Percentiles rank a stretch among this genome's conserved stretches.
Conservation (phyloP, 2,329 filamentous ascomycete genomes). For the Teratosphaeria gauchensis region DNA sequence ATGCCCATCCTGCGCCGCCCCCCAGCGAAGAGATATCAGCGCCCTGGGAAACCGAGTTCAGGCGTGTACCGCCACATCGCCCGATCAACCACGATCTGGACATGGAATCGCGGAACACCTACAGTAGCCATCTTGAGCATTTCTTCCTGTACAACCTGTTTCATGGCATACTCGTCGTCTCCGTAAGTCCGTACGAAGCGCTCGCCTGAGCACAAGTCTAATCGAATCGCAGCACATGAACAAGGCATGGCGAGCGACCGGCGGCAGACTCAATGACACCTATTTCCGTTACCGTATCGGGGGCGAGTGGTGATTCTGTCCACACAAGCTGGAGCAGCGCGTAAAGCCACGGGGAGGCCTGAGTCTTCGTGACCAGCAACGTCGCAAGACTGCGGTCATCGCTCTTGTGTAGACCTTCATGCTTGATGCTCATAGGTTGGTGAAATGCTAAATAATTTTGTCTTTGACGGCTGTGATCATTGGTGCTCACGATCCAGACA, state of each 20-base stretch:
- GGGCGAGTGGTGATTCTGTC: slow-evolving; percentile 34
- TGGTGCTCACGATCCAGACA: too few species aligned
- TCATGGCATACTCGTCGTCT: not conserved
- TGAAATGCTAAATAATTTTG: too few species aligned
- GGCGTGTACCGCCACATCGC: slow-evolving; percentile 39
- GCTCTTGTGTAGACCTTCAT: too few species aligned
- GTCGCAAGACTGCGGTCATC: too few species aligned
- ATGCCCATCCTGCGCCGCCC: slow-evolving; percentile 17
- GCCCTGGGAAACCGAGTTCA: slow-evolving; percentile 40
- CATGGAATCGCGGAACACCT: slow-evolving; percentile 32
- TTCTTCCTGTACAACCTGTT: not conserved
- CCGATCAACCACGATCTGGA: slow-evolving; percentile 37
- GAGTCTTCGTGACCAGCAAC: too few species aligned
- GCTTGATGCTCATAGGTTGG: too few species aligned
- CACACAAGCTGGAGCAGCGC: not conserved
- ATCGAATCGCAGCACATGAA: not conserved
- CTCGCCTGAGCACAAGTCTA: not conserved
- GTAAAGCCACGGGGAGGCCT: too few species aligned
- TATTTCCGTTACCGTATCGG: slow-evolving; percentile 45
- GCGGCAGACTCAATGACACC: slow-evolving; percentile 40
- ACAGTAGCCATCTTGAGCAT: slow-evolving; percentile 34
- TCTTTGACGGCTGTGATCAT: too few species aligned
- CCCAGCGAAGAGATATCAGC: slow-evolving; percentile 20
- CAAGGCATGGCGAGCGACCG: slow-evolving; percentile 38
- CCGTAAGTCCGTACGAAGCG: not conserved